These are phyloP conservation scores for Pezicula neosporulosa DNA, from an alignment of 2,329 filamentous ascomycete species.

Conservation along the genomic window DNA sequence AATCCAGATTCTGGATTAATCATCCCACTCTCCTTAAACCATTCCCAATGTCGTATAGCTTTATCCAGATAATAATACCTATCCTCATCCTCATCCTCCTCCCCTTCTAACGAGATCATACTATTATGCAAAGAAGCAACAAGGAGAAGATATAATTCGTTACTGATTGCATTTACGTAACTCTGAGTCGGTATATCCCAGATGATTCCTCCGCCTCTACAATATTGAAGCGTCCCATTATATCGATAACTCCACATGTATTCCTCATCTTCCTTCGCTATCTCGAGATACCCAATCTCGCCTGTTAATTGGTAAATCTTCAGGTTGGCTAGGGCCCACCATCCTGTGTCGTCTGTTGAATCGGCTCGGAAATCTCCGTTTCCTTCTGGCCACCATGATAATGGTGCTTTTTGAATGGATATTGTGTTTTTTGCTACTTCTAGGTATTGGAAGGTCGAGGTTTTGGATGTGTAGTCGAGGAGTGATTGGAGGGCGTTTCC, in stretches of 20 bases:
- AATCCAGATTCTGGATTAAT: slow-evolving; percentile 38
- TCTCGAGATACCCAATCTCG: neutral
- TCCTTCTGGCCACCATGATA: neutral
- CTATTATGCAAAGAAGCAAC: slow-evolving; percentile 49
- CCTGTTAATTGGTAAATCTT: neutral
- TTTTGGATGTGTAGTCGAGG: neutral
- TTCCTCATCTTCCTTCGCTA: neutral
- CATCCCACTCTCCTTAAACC: slow-evolving; percentile 42
- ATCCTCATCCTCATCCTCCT: too few relatives aligned
- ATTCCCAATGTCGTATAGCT: slow-evolving; percentile 41
- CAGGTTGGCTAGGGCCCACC: neutral
- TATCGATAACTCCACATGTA: neutral
- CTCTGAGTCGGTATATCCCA: neutral
- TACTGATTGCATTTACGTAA: slow-evolving; percentile 43
- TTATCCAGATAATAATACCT: neutral
- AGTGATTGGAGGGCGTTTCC: neutral
- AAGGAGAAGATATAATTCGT: slow-evolving; percentile 48
- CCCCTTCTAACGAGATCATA: too few relatives aligned
- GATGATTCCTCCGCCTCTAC: neutral
- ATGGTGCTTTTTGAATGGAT: neutral
- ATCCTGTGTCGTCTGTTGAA: slow-evolving; percentile 1
- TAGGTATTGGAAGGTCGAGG: neutral
- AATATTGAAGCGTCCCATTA: neutral
- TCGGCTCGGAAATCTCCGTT: neutral
- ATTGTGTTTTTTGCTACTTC: neutral